A percentile compares a stretch with the other conserved stretches of the same genome.
phyloP scores from a whole-genome alignment of 2,329 filamentous ascomycete genomes.

The Neofusicoccum laricinum region DNA sequence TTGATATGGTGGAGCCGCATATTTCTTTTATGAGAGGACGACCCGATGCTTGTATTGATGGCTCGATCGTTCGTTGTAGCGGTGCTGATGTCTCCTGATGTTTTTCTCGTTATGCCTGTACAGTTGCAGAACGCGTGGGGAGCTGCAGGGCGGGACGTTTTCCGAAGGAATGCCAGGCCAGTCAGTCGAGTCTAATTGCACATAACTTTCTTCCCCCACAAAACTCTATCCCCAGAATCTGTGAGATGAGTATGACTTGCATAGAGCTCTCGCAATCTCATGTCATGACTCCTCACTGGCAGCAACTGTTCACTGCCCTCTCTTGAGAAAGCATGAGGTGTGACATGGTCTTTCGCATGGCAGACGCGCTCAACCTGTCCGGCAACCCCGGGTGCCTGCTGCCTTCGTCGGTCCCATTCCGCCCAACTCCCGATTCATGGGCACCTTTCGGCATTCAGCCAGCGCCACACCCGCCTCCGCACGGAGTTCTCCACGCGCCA shows the following conservation, averaged over 20 bases:
- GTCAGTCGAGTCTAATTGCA: not conserved
- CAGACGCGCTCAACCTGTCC: too few relatives aligned
- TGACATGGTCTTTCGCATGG: too few relatives aligned
- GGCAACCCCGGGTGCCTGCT: too few relatives aligned
- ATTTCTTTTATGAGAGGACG: not conserved
- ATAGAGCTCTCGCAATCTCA: not conserved
- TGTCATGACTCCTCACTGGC: too few relatives aligned
- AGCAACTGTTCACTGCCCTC: too few relatives aligned
- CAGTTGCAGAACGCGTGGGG: not conserved
- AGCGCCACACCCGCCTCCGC: too few relatives aligned
- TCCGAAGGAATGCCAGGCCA: not conserved
- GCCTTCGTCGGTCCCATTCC: too few relatives aligned
- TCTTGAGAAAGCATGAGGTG: too few relatives aligned
- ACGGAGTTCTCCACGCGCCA: too few relatives aligned
- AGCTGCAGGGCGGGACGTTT: not conserved
- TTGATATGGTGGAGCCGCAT: not conserved
- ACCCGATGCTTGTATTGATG: not conserved
- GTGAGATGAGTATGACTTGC: not conserved
- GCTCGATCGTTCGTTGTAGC: not conserved
- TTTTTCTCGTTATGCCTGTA: not conserved
- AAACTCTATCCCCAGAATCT: not conserved
- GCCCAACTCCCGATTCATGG: too few relatives aligned
- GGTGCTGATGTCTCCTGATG: not conserved
- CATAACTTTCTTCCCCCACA: not conserved
- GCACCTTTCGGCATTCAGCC: too few relatives aligned